Percentiles rank a stretch among this genome's conserved stretches.
Evolutionary conservation across 805 yeast species (phyloP).

Genomic region (Myxozyma geophila): DNA sequence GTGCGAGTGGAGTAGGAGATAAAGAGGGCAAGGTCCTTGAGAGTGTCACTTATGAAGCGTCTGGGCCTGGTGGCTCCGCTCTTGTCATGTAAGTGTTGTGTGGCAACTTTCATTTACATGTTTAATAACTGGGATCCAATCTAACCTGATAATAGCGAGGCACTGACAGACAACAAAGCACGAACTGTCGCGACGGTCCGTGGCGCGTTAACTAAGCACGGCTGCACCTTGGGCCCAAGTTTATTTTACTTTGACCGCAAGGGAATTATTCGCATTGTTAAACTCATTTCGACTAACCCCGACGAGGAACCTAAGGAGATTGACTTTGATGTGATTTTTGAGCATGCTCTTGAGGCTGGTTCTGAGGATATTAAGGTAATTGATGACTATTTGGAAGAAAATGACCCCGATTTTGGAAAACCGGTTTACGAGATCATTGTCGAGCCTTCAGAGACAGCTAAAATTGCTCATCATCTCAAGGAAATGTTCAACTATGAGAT

Average conservation of each 20-base stretch:
- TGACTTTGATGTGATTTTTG: conserved; percentile 69
- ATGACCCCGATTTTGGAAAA: conserved; percentile 39
- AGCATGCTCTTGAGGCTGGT: conserved; percentile 72
- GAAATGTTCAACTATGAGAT: conserved; percentile 57
- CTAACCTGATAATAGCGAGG: conserved; percentile 51
- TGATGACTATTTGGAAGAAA: conserved; percentile 44
- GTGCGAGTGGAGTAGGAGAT: conserved; percentile 73
- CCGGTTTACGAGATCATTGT: conserved; percentile 58
- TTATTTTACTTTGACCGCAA: conserved; percentile 73
- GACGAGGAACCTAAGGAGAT: conserved; percentile 24
- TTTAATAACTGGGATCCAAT: neutral
- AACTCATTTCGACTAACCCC: conserved; percentile 41
- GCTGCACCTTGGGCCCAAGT: conserved; percentile 74
- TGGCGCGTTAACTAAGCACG: conserved; percentile 67
- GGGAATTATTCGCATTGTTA: conserved; percentile 59
- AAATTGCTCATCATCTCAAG: conserved; percentile 63
- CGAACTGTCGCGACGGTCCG: conserved; percentile 78
- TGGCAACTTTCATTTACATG: neutral
- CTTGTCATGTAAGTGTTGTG: conserved; percentile 55
- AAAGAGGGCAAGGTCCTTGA: conserved; percentile 51
- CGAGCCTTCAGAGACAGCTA: conserved; percentile 65
- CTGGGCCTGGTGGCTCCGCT: conserved; percentile 92
- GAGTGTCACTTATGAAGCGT: conserved; percentile 76
- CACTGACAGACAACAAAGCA: conserved; percentile 85
- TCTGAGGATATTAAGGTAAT: conserved; percentile 57